Base-by-base conservation (phyloP, 768 basidiomycete species). In the Lepiota brunneoincarnata region DNA sequence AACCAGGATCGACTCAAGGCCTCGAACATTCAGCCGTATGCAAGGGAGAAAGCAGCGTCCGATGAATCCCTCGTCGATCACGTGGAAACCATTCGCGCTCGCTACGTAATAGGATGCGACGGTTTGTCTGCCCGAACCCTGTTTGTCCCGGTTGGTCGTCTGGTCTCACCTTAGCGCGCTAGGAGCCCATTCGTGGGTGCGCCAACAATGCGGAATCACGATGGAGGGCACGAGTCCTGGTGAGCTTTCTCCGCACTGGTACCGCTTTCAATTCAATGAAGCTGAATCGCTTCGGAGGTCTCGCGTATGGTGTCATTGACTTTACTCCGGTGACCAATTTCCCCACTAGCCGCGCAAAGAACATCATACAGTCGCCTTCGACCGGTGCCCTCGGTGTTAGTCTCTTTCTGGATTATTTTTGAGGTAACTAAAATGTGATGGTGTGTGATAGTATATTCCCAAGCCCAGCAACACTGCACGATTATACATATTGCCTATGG, bases 181-280 rank as follows among this genome's bases (percentile, higher is more conserved):
- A 61, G 61, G 64, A 41, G 64, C 61, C 9, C 59, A 61, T 38
- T 63, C 63, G 3, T 66, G 59, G 60, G 54, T 64, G 7, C 52
- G 64, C 12, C 20, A 44, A 24, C 43, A 44, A 44, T 28, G 43
- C 21, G 23, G 23, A 21, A 44, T 44, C 6, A 12, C 20, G 21
- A 44, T 44, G 43, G 23, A 44, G 2, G 43, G 43, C 2, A 14
- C 6, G 23, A 23, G 10, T 26, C 43, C 43, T 15, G 43, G 43
- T 44, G 20, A 24, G 43, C n/a, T n/a, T 44, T 24, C 43, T 14
- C 23, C 21, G 5, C 28, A 24, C 15, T 15, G 7, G 11, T 15
- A 11, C 43, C 21, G 5, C 10, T 24, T 44, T 20, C 17, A 44
- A 44, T 44, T 20, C 17, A 44, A 44, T 24, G 4, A 44, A 23